Percentiles rank a stretch among this genome's conserved stretches.
phyloP scores from a whole-genome alignment of 2,329 filamentous ascomycete species.

The Penicillium sp. region DNA sequence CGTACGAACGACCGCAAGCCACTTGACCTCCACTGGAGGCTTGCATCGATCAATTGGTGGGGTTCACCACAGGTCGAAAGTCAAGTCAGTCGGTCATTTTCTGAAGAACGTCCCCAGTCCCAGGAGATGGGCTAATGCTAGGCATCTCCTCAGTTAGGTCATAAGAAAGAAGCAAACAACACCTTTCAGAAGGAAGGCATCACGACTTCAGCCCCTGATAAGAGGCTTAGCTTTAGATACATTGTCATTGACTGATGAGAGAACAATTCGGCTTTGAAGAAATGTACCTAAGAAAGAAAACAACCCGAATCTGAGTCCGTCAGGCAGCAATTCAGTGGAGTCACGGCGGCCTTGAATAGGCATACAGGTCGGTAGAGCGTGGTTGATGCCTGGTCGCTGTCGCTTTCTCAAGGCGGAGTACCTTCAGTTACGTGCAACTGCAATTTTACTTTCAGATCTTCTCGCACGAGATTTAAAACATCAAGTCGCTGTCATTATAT shows the following conservation, averaged over 20 bases:
- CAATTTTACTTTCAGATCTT: neutral
- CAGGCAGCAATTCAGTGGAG: neutral
- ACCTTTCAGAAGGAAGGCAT: neutral
- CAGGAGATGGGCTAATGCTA: neutral
- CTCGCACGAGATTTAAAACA: neutral
- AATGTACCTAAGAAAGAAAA: neutral
- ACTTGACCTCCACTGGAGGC: neutral
- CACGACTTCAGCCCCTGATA: neutral
- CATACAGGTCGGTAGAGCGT: too few relatives aligned
- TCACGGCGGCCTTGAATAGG: too few relatives aligned
- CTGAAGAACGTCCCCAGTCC: neutral
- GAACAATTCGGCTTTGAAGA: too few relatives aligned
- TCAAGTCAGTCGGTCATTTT: neutral
- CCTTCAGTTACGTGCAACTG: too few relatives aligned
- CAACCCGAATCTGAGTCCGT: neutral
- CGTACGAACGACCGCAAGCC: neutral
- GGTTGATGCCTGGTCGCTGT: neutral
- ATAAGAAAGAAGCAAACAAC: neutral
- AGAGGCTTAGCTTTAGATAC: neutral
- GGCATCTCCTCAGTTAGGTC: neutral
- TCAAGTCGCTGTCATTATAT: neutral
- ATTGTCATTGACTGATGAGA: too few relatives aligned
- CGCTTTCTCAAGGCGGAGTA: neutral
- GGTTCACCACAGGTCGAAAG: neutral
- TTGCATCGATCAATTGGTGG: neutral